Evolutionary conservation across 495 filamentous ascomycete genomes (phyloP), one percentile per base, ranked within the genome.

Genomic region (Aspergillus ellipticus): DNA sequence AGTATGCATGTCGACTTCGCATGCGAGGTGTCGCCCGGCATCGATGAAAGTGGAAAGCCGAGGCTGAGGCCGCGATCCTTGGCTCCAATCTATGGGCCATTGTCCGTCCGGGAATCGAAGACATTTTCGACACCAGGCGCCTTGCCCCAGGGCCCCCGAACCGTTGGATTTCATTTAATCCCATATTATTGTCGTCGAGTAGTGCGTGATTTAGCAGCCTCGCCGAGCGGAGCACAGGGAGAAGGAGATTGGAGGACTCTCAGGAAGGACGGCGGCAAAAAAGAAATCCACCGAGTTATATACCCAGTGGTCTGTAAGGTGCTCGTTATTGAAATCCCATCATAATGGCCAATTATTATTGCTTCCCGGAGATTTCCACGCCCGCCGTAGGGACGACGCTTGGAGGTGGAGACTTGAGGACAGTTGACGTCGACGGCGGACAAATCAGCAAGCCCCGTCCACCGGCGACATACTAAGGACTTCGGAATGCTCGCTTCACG

Each of bases 1-100:
- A n/a, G n/a, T n/a, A 26, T 43, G 41, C 22, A 28, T n/a, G 35
- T 13, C 35, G 11, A 39, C 35, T 13, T 47, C 11, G 21, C 42
- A 55, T 49, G 31, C 21, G 20, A 55, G 53, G 19, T 33, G 55
- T 49, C 42, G 46, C 16, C 33, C 57, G 54, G 61, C 28, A 54
- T 53, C 15, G 53, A 58, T 60, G 55, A 42, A 64, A 60, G 20
- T 50, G 61, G 61, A 54, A 64, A 60, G 49, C 61, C 61, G 61
- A 49, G 43, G 39, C n/a, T n/a, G n/a, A n/a, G n/a, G 13, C 22
- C n/a, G 45, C 19, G 16, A 43, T 11, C 11, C 24, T 54, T 51
- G 16, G 48, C 48, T n/a, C 31, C 13, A 16, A 51, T 35, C 6
- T 33, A 33, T 33, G 10, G 5, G 5, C 28, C 10, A 31, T 10